A percentile compares a stretch with the other conserved stretches of the same genome.
Conservation (phyloP, 2,329 filamentous ascomycete genomes). For the Ascochyta viciae-villosae region DNA sequence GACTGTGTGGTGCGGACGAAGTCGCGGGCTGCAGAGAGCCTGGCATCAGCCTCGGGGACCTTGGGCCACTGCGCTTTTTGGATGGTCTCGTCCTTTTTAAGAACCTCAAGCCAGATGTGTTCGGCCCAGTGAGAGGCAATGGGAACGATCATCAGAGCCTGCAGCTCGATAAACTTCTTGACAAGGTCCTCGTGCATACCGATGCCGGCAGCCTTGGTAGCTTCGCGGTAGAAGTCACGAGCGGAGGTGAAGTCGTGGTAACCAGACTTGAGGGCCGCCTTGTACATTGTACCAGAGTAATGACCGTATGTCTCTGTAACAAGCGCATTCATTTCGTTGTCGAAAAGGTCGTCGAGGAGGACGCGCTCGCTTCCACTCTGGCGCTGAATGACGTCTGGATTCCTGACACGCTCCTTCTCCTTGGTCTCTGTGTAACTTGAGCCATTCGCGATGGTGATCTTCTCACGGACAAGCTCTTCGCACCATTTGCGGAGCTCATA, state of each 20-base stretch:
- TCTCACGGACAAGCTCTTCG: constrained; percentile 79
- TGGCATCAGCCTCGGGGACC: constrained; percentile 69
- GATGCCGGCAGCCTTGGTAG: constrained; percentile 75
- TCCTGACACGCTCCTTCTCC: constrained; percentile 55
- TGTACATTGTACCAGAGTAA: constrained; percentile 65
- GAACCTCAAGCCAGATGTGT: constrained; percentile 90
- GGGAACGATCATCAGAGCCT: constrained; percentile 80
- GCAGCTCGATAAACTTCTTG: constrained; percentile 82
- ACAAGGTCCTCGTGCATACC: constrained; percentile 87
- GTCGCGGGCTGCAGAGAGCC: constrained; percentile 77
- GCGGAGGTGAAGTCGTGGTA: constrained; percentile 92
- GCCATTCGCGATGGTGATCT: constrained; percentile 52
- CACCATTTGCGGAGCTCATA: constrained; percentile 89
- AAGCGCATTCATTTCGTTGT: constrained; percentile 88
- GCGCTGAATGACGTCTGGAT: constrained; percentile 69
- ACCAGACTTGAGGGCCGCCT: constrained; percentile 59
- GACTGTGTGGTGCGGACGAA: constrained; percentile 79
- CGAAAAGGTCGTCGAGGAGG: constrained; percentile 88
- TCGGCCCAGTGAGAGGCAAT: constrained; percentile 95
- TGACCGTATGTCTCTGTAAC: constrained; percentile 80
- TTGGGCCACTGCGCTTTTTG: constrained; percentile 80
- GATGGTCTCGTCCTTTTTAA: constrained; percentile 76
- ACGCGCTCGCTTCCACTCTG: constrained; percentile 68
- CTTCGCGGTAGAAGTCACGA: constrained; percentile 89
- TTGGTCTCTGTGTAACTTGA: constrained; percentile 52